A percentile compares a stretch with the other conserved stretches of the same genome.
Conservation (phyloP, 495 filamentous ascomycete species). For the Chaetomidium leptoderma region DNA sequence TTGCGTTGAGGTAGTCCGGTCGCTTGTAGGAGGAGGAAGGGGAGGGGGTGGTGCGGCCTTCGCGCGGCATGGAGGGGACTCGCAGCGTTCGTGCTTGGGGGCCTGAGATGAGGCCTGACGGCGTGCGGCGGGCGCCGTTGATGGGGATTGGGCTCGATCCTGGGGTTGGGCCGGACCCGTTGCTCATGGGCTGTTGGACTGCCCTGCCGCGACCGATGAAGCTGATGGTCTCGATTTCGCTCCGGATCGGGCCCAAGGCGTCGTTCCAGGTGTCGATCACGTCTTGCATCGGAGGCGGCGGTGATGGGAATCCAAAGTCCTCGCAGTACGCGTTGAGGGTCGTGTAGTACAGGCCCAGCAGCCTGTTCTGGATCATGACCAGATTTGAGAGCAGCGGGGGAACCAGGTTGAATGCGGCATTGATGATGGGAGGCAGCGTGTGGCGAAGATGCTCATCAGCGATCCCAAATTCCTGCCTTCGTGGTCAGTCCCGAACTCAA, state of each 20-base stretch:
- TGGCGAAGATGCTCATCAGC: constrained; percentile 78
- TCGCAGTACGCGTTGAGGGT: constrained; percentile 72
- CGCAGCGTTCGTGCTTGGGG: constrained; percentile 36
- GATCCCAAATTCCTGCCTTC: constrained; percentile 64
- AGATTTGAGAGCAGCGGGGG: constrained; percentile 71
- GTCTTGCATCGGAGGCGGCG: constrained; percentile 67
- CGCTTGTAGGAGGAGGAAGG: constrained; percentile 20
- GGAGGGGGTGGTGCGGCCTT: constrained; percentile 1
- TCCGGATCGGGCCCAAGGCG: constrained; percentile 60
- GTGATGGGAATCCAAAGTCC: constrained; percentile 65
- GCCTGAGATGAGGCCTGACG: constrained; percentile 36
- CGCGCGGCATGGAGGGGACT: constrained; percentile 34
- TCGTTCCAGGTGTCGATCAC: constrained; percentile 67
- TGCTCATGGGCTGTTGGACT: constrained; percentile 57
- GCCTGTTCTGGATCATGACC: constrained; percentile 75
- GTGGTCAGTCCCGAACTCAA: constrained; percentile 14
- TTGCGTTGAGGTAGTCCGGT: constrained; percentile 37
- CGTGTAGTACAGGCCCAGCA: constrained; percentile 84
- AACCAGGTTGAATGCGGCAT: constrained; percentile 70
- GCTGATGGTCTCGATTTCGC: constrained; percentile 67
- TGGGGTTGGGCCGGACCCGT: constrained; percentile 14
- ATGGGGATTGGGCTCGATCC: constrained; percentile 17
- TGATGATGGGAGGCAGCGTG: constrained; percentile 69
- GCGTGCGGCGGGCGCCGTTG: constrained; percentile 30
- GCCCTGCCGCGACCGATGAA: constrained; percentile 71